Evolutionary conservation across 345 rosid species (phyloP), one percentile per base, ranked within the genome.

Genomic region (Euclidium syriacum): DNA sequence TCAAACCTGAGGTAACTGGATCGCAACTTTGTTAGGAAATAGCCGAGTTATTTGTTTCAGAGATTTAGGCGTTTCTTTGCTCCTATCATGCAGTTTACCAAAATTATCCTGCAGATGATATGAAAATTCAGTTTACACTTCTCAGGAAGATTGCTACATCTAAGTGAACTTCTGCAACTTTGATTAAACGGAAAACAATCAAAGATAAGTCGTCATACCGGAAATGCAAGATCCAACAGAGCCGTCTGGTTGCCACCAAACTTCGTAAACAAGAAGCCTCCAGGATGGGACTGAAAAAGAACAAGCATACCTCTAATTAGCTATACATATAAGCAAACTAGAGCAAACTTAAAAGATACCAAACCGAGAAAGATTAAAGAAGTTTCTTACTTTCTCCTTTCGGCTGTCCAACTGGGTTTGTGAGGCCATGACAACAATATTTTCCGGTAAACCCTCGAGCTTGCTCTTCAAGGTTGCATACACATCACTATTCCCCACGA

Each of bases 1-100:
- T 64, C 40, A 43, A n/a, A 94, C 99, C 97, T 90, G 97, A 78
- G 99, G 99, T 50, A 88, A 65, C 73, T 95, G 99, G 74, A 95
- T 83, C n/a, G 86, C 66, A 62, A 95, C 87, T 89, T 90, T 95
- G 80, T 95, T 90, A 4, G 99, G 96, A 69, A 95, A 86, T 49
- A 95, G 91, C 34, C 97, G 78, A 54, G 85, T 74, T 27, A 95
- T 83, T 59, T 95, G 99, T 78, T 90, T 95, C 90, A 85, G 68
- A 19, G 89, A 71, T 80, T 95, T 95, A 16, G 91, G 88, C 15
- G 75, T 83, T 72, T 95, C 99, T 70, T 90, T 95, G 77, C 79
- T 85, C 74, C 86, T 87, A 55, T 95, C 99, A 55, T 85, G 85
- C 76, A 90, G 76, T 68, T 90, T 81, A 53, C 95, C 81, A 74